phyloP scores from a whole-genome alignment of 2,329 filamentous ascomycete genomes.

The Alternaria brassicae region DNA sequence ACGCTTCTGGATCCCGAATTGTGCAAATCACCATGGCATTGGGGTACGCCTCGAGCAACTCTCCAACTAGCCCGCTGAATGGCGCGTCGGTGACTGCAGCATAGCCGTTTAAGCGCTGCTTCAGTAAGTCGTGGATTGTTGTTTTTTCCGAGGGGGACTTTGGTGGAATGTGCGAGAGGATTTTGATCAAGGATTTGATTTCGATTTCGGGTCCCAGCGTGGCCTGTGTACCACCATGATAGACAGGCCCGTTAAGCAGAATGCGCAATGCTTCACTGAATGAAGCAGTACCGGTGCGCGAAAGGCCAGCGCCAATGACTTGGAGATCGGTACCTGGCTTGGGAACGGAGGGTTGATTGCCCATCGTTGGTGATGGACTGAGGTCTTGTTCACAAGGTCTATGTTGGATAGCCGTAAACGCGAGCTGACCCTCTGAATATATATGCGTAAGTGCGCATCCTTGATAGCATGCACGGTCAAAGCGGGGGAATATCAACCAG shows the following conservation, averaged over 20 bases:
- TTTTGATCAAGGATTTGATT: slow-evolving; percentile 33
- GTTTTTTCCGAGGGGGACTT: slow-evolving; percentile 5
- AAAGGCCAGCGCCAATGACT: slow-evolving; percentile 55
- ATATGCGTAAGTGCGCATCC: neutral
- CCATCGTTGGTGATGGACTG: slow-evolving; percentile 20
- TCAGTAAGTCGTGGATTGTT: slow-evolving; percentile 34
- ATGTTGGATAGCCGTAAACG: neutral
- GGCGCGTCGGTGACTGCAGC: slow-evolving; percentile 58
- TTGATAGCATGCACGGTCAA: neutral
- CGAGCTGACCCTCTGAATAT: neutral
- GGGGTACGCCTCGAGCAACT: slow-evolving; percentile 58
- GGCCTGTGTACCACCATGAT: slow-evolving; percentile 58
- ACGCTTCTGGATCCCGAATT: slow-evolving; percentile 28
- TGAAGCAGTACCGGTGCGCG: slow-evolving; percentile 60
- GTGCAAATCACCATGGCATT: slow-evolving; percentile 57
- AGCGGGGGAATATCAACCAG: neutral
- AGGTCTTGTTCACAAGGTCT: neutral
- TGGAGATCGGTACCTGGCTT: slow-evolving; percentile 39
- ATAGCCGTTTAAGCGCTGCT: slow-evolving; percentile 51
- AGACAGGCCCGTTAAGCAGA: slow-evolving; percentile 58
- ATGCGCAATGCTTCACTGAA: slow-evolving; percentile 58
- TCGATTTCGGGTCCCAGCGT: slow-evolving; percentile 18
- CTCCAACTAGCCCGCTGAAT: slow-evolving; percentile 52
- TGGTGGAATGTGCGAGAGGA: slow-evolving; percentile 26
- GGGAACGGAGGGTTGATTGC: slow-evolving; percentile 25